Percentiles rank a stretch among this genome's conserved stretches.
phyloP scores from a whole-genome alignment of 306 rosid genomes.

The Trichosanthes cucumerina region DNA sequence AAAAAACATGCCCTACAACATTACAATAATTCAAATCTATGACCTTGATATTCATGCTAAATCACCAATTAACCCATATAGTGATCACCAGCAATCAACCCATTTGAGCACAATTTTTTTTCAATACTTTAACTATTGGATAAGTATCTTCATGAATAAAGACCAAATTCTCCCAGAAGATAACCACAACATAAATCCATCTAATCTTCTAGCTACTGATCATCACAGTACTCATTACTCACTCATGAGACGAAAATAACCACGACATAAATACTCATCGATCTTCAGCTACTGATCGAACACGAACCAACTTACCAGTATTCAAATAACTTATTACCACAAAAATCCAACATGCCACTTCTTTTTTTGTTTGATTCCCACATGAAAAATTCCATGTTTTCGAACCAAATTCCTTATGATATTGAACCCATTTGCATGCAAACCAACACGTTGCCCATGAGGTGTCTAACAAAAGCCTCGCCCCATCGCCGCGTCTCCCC shows the following conservation, averaged over 20 bases:
- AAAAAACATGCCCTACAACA: too few species aligned
- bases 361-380: too few species aligned
- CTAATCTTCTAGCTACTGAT: neutral
- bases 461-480: neutral
- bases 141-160: too few species aligned
- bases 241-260: neutral
- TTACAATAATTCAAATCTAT: too few species aligned
- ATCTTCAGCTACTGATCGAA: neutral
- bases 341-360: neutral
- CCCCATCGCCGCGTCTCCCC: neutral
- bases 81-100: too few species aligned
- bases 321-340: neutral
- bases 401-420: neutral
- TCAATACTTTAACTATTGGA: too few species aligned
- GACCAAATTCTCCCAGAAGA: too few species aligned
- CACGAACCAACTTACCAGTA: neutral
- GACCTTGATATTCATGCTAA: too few species aligned
- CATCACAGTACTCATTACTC: neutral
- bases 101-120: too few species aligned
- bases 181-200: neutral
- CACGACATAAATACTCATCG: neutral
- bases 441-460: neutral
- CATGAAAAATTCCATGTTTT: neutral
- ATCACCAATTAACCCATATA: too few species aligned
- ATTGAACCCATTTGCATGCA: neutral